Conservation (phyloP, 1,284 basidiomycete species). For the Neolentinus lepideus region DNA sequence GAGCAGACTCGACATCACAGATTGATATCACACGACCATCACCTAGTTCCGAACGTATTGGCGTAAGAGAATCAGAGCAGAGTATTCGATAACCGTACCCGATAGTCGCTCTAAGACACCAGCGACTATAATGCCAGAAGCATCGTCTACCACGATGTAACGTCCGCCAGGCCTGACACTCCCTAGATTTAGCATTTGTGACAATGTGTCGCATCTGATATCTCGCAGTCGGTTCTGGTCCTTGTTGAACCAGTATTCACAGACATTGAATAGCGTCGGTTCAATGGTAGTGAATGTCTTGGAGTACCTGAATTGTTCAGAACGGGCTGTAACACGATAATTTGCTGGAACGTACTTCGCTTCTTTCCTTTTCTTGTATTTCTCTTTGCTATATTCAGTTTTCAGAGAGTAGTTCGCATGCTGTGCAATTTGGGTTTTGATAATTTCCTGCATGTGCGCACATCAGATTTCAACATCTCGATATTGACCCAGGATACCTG, state of each 20-base stretch:
- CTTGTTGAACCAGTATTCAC: conserved; percentile 84
- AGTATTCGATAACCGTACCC: conserved; percentile 36
- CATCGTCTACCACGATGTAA: conserved; percentile 90
- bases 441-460: conserved; percentile 69
- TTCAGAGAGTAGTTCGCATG: conserved; percentile 88
- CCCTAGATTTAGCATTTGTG: conserved; percentile 81
- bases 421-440: conserved; percentile 85
- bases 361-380: conserved; percentile 92
- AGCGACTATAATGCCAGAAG: conserved; percentile 84
- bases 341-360: conserved; percentile 62
- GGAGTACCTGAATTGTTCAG: conserved; percentile 54
- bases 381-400: conserved; percentile 96
- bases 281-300: conserved; percentile 87
- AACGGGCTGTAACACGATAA: conserved; percentile 5
- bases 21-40: conserved; percentile 80
- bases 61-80: conserved; percentile 4
- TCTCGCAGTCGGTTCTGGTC: conserved; percentile 78
- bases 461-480: not conserved
- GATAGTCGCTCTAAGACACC: conserved; percentile 84
- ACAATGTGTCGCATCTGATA: conserved; percentile 82
- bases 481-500: conserved; percentile 22
- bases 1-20: conserved; percentile 89
- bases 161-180: conserved; percentile 84
- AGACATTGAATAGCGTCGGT: conserved; percentile 84
- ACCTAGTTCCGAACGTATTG: conserved; percentile 36